These are phyloP conservation scores for Plenodomus tracheiphilus DNA, from an alignment of 2,329 filamentous ascomycete species.

Conservation along the genomic window DNA sequence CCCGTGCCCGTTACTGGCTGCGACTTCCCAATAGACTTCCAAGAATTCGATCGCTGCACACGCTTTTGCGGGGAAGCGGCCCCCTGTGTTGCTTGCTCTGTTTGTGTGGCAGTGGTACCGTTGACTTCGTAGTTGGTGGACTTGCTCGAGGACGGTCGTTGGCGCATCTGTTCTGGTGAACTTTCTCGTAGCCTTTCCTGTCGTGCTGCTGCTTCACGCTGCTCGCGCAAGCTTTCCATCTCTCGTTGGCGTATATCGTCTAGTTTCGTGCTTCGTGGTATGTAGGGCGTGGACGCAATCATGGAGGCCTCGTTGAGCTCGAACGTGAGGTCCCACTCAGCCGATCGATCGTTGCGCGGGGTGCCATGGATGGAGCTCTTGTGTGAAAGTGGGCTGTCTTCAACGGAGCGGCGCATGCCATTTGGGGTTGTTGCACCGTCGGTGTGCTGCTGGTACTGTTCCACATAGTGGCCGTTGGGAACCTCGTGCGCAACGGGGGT, in stretches of 20 bases:
- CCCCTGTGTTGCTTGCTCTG: conserved; percentile 5
- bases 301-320: conserved; percentile 52
- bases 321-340: conserved; percentile 44
- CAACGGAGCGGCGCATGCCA: conserved; percentile 39
- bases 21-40: conserved; percentile 35
- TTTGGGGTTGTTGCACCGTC: conserved; percentile 40
- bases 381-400: conserved; percentile 48
- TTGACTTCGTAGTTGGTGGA: conserved; percentile 7
- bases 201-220: conserved; percentile 35
- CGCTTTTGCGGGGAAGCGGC: conserved; percentile 12
- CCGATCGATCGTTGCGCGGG: conserved; percentile 23
- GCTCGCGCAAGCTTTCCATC: conserved; percentile 44
- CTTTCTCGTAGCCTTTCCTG: conserved; percentile 34
- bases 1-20: conserved; percentile 28
- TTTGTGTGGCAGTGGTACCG: conserved; percentile 6
- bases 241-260: conserved; percentile 51
- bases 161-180: conserved; percentile 32
- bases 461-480: conserved; percentile 11
- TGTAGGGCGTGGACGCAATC: conserved; percentile 53
- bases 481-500: conserved; percentile 21
- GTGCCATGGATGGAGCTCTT: conserved; percentile 35
- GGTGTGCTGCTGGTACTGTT: conserved; percentile 8
- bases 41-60: conserved; percentile 31
- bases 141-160: conserved; percentile 15
- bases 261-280: conserved; percentile 46